Evolutionary conservation across 768 basidiomycete genomes (phyloP), one percentile per base, ranked within the genome.

Genomic region (Chiua virens): DNA sequence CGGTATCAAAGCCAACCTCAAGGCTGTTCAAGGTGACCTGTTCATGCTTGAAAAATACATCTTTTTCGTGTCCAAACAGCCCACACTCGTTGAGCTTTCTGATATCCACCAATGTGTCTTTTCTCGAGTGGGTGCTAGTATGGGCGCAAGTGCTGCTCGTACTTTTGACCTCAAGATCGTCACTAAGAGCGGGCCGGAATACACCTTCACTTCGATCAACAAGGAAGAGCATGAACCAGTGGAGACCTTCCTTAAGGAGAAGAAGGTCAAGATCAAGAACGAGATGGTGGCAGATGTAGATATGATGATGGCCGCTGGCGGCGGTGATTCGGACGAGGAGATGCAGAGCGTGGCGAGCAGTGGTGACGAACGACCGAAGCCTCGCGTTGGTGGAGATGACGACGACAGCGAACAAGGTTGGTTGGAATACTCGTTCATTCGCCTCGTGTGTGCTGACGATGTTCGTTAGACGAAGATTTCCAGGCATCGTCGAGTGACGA

Each of bases 41-140:
- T 98, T 97, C 80, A 82, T 98, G 78, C 86, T 99, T 56, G 97
- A 98, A 63, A 98, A 98, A 80, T 92, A 89, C 69, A 79, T 99
- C 42, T 92, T 99, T 73, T 98, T 98, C 74, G 92, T 98, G 54
- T 94, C 96, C 49, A 98, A 98, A 71, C 87, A 90, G 58, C 96
- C 97, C 1, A 83, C 85, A 30, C 86, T 97, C 62, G 80, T 98
- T 60, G 92, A 96, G 59, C 84, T 95, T 56, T 80, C 82, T 47
- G 92, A 97, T 59, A 89, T 98, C 55, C 86, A 91, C 56, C 87
- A 89, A 68, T 88, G 90, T 52, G 78, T 92, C 45, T 97, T 98
- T 78, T 96, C 93, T 9, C 89, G 95, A 50, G 89, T 98, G 15
- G 92, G 96, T 15, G 84, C 88, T 1, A 87, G 86, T 42, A 83